Evolutionary conservation across 768 basidiomycete genomes (phyloP).

Genomic region (Auricularia heimuer): DNA sequence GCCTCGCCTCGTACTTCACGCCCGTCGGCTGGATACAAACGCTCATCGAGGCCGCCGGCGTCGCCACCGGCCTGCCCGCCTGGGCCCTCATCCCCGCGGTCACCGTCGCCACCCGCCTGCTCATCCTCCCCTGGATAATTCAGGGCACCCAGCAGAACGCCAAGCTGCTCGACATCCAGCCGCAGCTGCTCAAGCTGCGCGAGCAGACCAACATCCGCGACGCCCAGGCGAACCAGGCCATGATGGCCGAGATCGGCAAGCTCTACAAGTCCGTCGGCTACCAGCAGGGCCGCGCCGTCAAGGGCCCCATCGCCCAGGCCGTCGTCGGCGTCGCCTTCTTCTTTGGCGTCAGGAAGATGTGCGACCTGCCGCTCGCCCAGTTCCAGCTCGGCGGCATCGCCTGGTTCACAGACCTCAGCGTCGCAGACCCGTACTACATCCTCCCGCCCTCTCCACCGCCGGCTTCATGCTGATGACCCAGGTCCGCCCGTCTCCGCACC

Average conservation of each 20-base stretch:
- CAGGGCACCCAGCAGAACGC: not conserved
- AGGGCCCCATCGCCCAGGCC: not conserved
- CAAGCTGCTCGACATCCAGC: not conserved
- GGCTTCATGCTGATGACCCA: not conserved
- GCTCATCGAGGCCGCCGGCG: not conserved
- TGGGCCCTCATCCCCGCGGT: not conserved
- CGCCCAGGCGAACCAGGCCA: not conserved
- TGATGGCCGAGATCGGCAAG: not conserved
- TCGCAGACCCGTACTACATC: not conserved
- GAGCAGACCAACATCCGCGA: not conserved
- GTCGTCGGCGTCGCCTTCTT: not conserved
- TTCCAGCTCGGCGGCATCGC: not conserved
- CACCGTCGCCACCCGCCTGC: not conserved
- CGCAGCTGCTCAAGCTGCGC: not conserved
- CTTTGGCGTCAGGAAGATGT: not conserved
- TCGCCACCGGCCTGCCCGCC: not conserved
- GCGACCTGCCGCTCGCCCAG: not conserved
- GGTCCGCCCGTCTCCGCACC: not conserved
- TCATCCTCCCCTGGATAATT: not conserved
- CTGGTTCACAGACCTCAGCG: not conserved
- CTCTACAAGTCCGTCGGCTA: not conserved
- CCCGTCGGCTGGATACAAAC: not conserved
- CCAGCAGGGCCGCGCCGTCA: not conserved
- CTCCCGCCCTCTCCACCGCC: not conserved
- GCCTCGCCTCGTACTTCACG: not conserved